Percentiles rank a stretch among this genome's conserved stretches.
phyloP scores from a whole-genome alignment of 2,329 filamentous ascomycete genomes.

The Ophiostoma ulmi region DNA sequence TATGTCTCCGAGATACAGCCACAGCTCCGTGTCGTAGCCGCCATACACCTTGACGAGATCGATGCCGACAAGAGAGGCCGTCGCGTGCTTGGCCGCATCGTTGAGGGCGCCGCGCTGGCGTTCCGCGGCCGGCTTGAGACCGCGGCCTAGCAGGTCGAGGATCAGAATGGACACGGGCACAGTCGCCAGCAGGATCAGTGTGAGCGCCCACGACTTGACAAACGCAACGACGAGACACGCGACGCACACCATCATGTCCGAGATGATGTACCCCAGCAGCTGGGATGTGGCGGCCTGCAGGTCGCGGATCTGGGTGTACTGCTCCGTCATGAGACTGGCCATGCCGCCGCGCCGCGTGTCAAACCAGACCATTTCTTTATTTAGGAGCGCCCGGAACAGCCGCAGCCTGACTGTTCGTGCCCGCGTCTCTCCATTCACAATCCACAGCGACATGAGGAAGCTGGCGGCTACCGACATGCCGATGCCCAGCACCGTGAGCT shows the following conservation, averaged over 20 bases:
- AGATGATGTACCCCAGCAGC: constrained; percentile 65
- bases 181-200: constrained; percentile 69
- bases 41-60: constrained; percentile 85
- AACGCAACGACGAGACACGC: constrained; percentile 68
- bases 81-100: constrained; percentile 64
- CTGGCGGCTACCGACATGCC: constrained; percentile 64
- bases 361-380: constrained; percentile 75
- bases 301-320: constrained; percentile 78
- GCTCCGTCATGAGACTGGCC: constrained; percentile 61
- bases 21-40: constrained; percentile 63
- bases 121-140: constrained; percentile 61
- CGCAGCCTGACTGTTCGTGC: constrained; percentile 58
- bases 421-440: constrained; percentile 76
- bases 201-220: constrained; percentile 76
- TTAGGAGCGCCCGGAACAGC: constrained; percentile 65
- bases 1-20: constrained; percentile 53
- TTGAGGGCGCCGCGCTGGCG: constrained; percentile 63
- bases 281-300: constrained; percentile 76
- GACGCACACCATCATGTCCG: constrained; percentile 58
- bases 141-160: constrained; percentile 55
- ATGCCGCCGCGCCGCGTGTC: constrained; percentile 68
- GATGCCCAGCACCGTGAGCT: constrained; percentile 58
- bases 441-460: constrained; percentile 63
- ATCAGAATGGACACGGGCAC: constrained; percentile 62
- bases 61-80: constrained; percentile 66